Percentiles rank a stretch among this genome's conserved stretches.
phyloP scores from a whole-genome alignment of 306 rosid genomes.

The Dryas alaskensis region DNA sequence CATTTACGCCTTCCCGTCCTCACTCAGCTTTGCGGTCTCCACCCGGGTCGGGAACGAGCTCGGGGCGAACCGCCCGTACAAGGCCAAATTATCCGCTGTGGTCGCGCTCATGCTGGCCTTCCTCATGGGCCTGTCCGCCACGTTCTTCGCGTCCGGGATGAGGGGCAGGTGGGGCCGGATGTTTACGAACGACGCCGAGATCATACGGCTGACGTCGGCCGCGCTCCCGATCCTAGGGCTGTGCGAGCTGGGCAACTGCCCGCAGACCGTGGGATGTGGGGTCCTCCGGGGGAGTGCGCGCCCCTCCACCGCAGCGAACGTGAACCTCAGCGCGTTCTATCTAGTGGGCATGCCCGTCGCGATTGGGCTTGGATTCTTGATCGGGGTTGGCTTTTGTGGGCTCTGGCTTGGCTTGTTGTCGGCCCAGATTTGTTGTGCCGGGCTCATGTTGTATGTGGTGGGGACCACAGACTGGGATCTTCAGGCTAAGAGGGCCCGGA shows the following conservation, averaged over 20 bases:
- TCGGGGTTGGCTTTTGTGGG: conserved; percentile 70
- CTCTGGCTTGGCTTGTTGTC: conserved; percentile 79
- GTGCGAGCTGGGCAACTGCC: conserved; percentile 93
- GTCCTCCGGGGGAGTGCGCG: conserved; percentile 84
- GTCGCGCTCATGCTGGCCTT: conserved; percentile 52
- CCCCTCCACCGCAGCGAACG: conserved; percentile 76
- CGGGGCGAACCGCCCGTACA: conserved; percentile 50
- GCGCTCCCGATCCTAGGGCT: conserved; percentile 86
- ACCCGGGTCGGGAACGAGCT: conserved; percentile 84
- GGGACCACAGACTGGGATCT: conserved; percentile 85
- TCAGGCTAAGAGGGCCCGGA: conserved; percentile 58
- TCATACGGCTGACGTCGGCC: conserved; percentile 54
- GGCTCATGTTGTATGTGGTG: conserved; percentile 66
- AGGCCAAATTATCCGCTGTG: conserved; percentile 54
- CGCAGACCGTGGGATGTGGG: conserved; percentile 91
- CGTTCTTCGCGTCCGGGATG: conserved; percentile 51
- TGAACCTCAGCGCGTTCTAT: conserved; percentile 81
- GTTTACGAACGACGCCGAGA: conserved; percentile 55
- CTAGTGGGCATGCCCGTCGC: conserved; percentile 91
- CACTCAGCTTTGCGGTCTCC: conserved; percentile 74
- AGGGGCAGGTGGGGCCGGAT: conserved; percentile 64
- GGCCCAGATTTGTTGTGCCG: conserved; percentile 91
- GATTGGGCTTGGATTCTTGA: conserved; percentile 64
- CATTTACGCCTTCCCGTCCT: conserved; percentile 82
- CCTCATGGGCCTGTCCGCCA: conserved; percentile 57